A percentile compares a stretch with the other conserved stretches of the same genome.
These are phyloP conservation scores for Botrytis fragariae DNA, from an alignment of 2,329 filamentous ascomycete species.

Conservation along the genomic window DNA sequence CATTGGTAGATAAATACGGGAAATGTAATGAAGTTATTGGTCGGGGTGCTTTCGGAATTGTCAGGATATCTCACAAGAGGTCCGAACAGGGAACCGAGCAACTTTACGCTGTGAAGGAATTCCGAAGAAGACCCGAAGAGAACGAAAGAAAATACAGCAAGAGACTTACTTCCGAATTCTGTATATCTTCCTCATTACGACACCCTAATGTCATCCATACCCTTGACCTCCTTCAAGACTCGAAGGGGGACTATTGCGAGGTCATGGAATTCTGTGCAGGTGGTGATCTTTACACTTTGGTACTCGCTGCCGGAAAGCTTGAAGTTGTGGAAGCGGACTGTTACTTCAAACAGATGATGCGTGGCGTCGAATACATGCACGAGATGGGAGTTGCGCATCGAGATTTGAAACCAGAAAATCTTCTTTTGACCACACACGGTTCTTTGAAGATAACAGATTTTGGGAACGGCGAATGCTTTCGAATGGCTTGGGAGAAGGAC, in stretches of 20 bases:
- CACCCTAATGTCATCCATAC: slow-evolving; percentile 99
- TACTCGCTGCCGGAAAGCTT: slow-evolving; percentile 86
- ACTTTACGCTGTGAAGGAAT: slow-evolving; percentile 97
- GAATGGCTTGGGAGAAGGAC: slow-evolving; percentile 99
- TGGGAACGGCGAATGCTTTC: slow-evolving; percentile 97
- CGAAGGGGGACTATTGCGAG: slow-evolving; percentile 97
- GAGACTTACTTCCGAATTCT: slow-evolving; percentile 93
- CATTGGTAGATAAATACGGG: slow-evolving; percentile 92
- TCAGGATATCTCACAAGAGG: slow-evolving; percentile 95
- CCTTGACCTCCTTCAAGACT: slow-evolving; percentile 88
- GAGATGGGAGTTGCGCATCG: slow-evolving; percentile 98
- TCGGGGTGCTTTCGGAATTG: slow-evolving; percentile 93
- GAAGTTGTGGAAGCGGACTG: slow-evolving; percentile 93
- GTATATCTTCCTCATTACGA: slow-evolving; percentile 93
- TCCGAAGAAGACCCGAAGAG: slow-evolving; percentile 89
- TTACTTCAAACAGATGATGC: slow-evolving; percentile 99
- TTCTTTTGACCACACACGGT: slow-evolving; percentile 88
- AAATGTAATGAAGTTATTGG: slow-evolving; percentile 98
- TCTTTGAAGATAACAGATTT: slow-evolving; percentile 98
- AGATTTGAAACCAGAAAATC: slow-evolving; percentile 94
- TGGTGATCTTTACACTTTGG: slow-evolving; percentile 90
- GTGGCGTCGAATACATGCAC: slow-evolving; percentile 97
- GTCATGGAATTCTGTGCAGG: slow-evolving; percentile 99
- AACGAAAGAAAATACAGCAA: slow-evolving; percentile 98
- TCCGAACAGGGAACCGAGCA: slow-evolving; percentile 81